Base-by-base conservation (phyloP, 176 grass and related monocot genomes). In the Phragmites australis region DNA sequence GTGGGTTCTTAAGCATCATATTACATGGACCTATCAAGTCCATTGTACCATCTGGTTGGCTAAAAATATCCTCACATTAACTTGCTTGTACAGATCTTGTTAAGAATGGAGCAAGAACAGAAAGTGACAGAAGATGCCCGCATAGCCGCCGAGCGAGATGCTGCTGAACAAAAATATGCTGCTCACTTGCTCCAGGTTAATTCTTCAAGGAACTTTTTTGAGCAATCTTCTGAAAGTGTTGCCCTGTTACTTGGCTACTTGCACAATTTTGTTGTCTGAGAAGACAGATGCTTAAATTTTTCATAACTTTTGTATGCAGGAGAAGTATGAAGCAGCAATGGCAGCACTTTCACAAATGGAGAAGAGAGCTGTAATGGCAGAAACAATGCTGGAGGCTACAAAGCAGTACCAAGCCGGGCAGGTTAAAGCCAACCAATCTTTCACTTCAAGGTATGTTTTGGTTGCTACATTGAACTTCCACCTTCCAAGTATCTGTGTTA, bases 71-170 rank as follows among this genome's bases (percentile, higher is more conserved):
- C 39, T 65, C 47, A 56, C 18, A 70, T 85, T 81, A 52, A 42
- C 29, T 82, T 70, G 64, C 17, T 22, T 52, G 21, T 83, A 45
- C 79, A 95, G 90, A 72, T 99, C 71, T 95, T 99, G 68, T 79
- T 99, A 84, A 95, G 86, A 86, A 89, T 99, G 68, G 96, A 99
- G 34, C 96, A 99, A 72, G 96, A 99, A 78, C 92, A 99, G 80
- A 99, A 88, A 80, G 69, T 93, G 82, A 76, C 96, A 86, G 96
- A 99, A 83, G 96, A 99, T 88, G 92, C 90, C 48, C 92, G 92
- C 54, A 77, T 99, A 81, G 78, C 70, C 25, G 88, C 92, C 44
- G 96, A 99, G 71, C 83, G 82, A 89, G 90, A 99, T 85, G 92
- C 90, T 37, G 90, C 79, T 88, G 88, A 93, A 78, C 79, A 91